Evolutionary conservation across 192 early-diverging fungal species (phyloP).

Genomic region (Backusella australiensis): DNA sequence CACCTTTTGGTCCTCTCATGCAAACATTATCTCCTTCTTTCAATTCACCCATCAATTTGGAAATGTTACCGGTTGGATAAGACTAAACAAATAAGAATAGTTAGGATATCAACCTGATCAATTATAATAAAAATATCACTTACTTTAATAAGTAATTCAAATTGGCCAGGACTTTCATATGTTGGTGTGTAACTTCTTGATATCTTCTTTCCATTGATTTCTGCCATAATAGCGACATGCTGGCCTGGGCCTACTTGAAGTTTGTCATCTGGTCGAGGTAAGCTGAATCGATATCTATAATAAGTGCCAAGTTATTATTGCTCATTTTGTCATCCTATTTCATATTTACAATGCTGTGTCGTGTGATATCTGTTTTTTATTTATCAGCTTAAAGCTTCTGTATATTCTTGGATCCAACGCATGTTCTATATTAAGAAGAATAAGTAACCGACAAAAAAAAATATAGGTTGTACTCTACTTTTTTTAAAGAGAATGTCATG

Average conservation of each 20-base stretch:
- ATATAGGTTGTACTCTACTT: not conserved
- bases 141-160: constrained; percentile 92
- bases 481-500: not conserved
- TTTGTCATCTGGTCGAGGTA: constrained; percentile 60
- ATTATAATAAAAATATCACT: not conserved
- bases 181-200: constrained; percentile 89
- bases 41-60: constrained; percentile 68
- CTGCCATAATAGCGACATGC: constrained; percentile 86
- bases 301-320: not conserved
- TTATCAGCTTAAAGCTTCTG: constrained; percentile 72
- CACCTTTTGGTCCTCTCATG: constrained; percentile 86
- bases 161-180: constrained; percentile 80
- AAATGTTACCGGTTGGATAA: constrained; percentile 81
- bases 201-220: constrained; percentile 80
- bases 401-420: constrained; percentile 68
- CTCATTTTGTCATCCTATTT: not conserved
- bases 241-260: constrained; percentile 90
- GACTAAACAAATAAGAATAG: constrained; percentile 40
- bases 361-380: constrained; percentile 73
- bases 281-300: constrained; percentile 79
- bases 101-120: not conserved
- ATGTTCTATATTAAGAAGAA: constrained; percentile 30
- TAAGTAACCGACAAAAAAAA: not conserved
- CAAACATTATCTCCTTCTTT: constrained; percentile 69
- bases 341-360: constrained; percentile 78